Evolutionary conservation across 768 basidiomycete genomes (phyloP).

Genomic region (Kwoniella dejecticola): DNA sequence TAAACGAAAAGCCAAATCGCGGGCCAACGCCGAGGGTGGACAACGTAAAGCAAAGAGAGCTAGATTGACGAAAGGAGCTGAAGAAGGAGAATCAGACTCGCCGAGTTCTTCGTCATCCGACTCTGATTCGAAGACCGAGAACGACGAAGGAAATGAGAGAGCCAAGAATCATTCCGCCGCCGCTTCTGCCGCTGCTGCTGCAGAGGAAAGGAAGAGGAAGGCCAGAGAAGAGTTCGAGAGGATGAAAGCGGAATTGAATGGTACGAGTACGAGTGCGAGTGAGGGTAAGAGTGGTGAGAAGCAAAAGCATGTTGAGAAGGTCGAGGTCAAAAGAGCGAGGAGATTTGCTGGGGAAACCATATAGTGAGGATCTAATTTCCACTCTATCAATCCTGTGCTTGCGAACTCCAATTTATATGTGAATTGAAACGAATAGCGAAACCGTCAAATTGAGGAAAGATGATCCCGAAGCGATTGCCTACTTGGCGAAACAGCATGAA

Average conservation of each 20-base stretch:
- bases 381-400: too few relatives aligned
- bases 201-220: constrained; percentile 25
- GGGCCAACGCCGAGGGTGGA: too few relatives aligned
- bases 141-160: constrained; percentile 7
- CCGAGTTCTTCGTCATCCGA: constrained; percentile 8
- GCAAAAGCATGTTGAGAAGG: constrained; percentile 31
- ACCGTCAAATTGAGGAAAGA: constrained; percentile 31
- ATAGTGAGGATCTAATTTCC: too few relatives aligned
- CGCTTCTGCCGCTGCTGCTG: too few relatives aligned
- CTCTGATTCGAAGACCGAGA: constrained; percentile 13
- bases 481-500: constrained; percentile 10
- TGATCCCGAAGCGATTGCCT: constrained; percentile 47
- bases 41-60: neutral
- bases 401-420: too few relatives aligned
- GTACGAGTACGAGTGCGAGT: neutral
- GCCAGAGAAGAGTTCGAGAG: constrained; percentile 37
- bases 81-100: constrained; percentile 13
- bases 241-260: constrained; percentile 22
- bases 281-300: too few relatives aligned
- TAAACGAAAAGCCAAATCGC: constrained; percentile 25
- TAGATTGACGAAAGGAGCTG: constrained; percentile 1
- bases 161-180: too few relatives aligned
- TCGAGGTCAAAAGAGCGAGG: constrained; percentile 43
- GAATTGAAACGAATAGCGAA: constrained; percentile 34
- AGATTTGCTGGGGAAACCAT: constrained; percentile 50